A percentile compares a stretch with the other conserved stretches of the same genome.
Evolutionary conservation across 331 rosid species (phyloP).

Genomic region (Spiraea crenata): DNA sequence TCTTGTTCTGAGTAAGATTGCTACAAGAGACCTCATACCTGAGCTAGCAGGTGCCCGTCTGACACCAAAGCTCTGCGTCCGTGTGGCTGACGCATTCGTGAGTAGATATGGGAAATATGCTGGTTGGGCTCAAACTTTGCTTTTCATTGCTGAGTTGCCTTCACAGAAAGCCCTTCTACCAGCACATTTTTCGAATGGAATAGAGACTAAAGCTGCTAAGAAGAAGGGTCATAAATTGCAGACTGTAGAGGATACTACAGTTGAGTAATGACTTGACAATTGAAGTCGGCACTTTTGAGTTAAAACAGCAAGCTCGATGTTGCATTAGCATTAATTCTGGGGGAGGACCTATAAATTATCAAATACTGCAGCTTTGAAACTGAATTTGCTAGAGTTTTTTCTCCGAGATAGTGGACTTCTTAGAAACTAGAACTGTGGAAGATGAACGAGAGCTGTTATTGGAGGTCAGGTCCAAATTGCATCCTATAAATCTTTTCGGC

Average conservation of each 20-base stretch:
- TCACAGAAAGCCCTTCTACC: constrained; percentile 71
- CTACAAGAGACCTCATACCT: constrained; percentile 76
- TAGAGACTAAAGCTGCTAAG: constrained; percentile 40
- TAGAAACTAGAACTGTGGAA: too few relatives aligned
- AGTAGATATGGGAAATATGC: constrained; percentile 85
- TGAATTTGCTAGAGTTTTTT: too few relatives aligned
- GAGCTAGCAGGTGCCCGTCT: constrained; percentile 90
- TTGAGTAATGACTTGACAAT: not conserved
- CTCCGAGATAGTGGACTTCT: too few relatives aligned
- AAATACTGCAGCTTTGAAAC: not conserved
- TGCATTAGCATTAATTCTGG: not conserved
- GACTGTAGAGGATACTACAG: constrained; percentile 6
- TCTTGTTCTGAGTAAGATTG: constrained; percentile 41
- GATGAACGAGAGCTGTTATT: too few relatives aligned
- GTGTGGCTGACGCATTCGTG: constrained; percentile 89
- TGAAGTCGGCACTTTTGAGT: not conserved
- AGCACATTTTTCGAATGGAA: constrained; percentile 40
- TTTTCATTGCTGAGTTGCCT: constrained; percentile 90
- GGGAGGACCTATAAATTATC: not conserved
- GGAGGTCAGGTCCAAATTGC: too few relatives aligned
- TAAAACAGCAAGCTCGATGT: not conserved
- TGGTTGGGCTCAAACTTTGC: constrained; percentile 96
- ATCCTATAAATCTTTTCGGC: too few relatives aligned
- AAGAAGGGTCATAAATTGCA: constrained; percentile 26
- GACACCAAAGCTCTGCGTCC: constrained; percentile 68